Percentiles rank a stretch among this genome's conserved stretches.
phyloP scores from a whole-genome alignment of 2,329 filamentous ascomycete species.

The Aspergillus pseudonomiae region DNA sequence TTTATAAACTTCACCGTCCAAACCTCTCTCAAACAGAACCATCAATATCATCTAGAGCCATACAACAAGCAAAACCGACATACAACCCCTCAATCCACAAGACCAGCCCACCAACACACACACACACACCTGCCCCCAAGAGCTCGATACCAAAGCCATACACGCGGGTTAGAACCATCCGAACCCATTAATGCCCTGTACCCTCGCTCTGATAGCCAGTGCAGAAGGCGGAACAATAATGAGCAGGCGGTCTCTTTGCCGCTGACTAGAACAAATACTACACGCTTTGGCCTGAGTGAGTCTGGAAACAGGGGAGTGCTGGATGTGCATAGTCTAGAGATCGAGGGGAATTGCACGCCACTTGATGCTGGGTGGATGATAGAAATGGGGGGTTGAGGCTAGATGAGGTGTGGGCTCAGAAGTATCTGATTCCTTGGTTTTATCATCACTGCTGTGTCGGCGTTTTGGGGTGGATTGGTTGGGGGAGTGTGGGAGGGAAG shows the following conservation, averaged over 20 bases:
- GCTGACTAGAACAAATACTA: neutral
- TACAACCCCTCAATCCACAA: slow-evolving; percentile 4
- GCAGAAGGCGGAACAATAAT: slow-evolving; percentile 3
- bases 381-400: slow-evolving; percentile 11
- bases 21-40: neutral
- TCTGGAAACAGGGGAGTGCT: neutral
- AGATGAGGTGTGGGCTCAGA: slow-evolving; percentile 34
- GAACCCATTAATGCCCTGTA: slow-evolving; percentile 3
- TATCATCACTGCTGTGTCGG: slow-evolving; percentile 43
- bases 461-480: slow-evolving; percentile 4
- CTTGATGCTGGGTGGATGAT: slow-evolving; percentile 8
- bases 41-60: slow-evolving; percentile 9
- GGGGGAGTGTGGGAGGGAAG: neutral
- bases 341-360: neutral
- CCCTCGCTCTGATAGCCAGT: slow-evolving; percentile 9
- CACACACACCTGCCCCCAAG: neutral
- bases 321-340: neutral
- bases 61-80: slow-evolving; percentile 3
- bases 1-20: slow-evolving; percentile 30
- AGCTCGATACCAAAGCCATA: neutral
- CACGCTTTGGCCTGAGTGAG: neutral
- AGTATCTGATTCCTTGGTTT: slow-evolving; percentile 45
- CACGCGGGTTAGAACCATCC: slow-evolving; percentile 19
- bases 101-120: neutral
- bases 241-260: slow-evolving; percentile 20